Conservation (phyloP, 345 rosid species). For the Ricinus communis region DNA sequence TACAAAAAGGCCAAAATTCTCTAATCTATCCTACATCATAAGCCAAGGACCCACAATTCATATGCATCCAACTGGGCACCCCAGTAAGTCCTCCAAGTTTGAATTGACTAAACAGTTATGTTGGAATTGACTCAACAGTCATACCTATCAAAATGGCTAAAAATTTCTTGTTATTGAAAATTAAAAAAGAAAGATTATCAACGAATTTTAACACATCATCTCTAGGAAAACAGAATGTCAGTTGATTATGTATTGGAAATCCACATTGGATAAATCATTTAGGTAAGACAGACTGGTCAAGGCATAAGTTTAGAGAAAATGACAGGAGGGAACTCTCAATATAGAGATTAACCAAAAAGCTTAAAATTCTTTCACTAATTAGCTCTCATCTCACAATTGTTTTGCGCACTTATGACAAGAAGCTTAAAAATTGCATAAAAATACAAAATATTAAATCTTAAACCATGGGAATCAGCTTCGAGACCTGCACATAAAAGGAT, state of each 20-base stretch:
- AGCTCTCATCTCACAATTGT: not conserved
- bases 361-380: not conserved
- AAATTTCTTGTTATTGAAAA: no score
- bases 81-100: no score
- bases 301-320: slow-evolving; percentile 2
- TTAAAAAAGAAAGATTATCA: no score
- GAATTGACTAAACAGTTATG: no score
- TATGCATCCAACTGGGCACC: no score
- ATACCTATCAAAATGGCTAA: no score
- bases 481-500: not conserved
- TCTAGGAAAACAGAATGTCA: no score
- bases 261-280: no score
- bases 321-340: not conserved
- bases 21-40: not conserved
- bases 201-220: no score
- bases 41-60: not conserved
- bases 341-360: not conserved
- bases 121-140: not conserved
- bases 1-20: not conserved
- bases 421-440: slow-evolving; percentile 6
- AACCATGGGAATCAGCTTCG: slow-evolving; percentile 4
- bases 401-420: not conserved
- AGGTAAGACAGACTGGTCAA: not conserved
- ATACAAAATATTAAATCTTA: not conserved
- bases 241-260: no score